Conservation (phyloP, 2,329 filamentous ascomycete genomes). For the Fusarium sp. region DNA sequence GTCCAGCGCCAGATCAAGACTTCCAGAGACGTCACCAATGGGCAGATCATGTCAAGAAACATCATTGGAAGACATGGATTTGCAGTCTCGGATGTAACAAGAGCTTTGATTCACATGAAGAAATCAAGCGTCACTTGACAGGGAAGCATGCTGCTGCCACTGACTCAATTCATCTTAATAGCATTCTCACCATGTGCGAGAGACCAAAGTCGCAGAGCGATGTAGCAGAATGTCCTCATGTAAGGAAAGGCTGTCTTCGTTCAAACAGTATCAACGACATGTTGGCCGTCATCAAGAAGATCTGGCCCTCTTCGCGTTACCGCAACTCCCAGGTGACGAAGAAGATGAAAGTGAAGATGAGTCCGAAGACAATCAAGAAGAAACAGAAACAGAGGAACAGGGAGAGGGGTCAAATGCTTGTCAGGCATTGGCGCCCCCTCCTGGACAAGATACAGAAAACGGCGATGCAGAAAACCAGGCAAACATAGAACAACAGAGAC, state of each 20-base stretch:
- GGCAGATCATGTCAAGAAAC: not conserved
- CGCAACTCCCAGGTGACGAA: not conserved
- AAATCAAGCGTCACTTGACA: fast-evolving
- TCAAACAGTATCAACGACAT: not conserved
- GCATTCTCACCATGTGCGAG: not conserved
- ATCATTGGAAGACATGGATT: not conserved
- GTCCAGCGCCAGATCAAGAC: not conserved
- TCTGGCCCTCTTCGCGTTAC: constrained; percentile 10
- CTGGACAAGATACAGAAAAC: no score
- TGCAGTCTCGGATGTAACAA: not conserved
- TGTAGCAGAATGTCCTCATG: not conserved
- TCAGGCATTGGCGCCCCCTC: no score
- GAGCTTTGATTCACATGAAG: fast-evolving
- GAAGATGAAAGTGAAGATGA: fast-evolving
- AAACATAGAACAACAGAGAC: no score
- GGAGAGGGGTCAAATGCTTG: no score
- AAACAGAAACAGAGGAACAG: no score
- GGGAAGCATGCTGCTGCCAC: not conserved
- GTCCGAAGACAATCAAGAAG: no score
- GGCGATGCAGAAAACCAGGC: no score
- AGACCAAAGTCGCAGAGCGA: fast-evolving
- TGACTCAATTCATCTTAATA: fast-evolving
- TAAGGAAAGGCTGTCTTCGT: fast-evolving
- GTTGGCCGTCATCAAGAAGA: constrained; percentile 13
- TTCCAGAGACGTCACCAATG: not conserved